These are phyloP conservation scores for Solanum rostratum DNA, from an alignment of 257 asterid species.

Conservation along the genomic window DNA sequence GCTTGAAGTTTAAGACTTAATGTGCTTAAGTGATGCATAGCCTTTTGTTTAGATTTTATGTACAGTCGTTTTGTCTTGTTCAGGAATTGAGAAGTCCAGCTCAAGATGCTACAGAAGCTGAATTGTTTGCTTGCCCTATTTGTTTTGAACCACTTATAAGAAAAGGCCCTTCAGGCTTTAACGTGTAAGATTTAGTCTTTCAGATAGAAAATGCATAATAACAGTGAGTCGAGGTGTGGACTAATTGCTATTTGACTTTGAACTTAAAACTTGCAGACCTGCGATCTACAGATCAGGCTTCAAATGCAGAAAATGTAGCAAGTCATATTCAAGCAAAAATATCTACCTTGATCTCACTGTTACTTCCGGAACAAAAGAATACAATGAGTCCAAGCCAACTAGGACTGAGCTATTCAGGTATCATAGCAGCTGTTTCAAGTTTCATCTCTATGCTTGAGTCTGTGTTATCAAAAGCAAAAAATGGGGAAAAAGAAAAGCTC, in stretches of 20 bases:
- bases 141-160: constrained; percentile 78
- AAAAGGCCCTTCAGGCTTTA: constrained; percentile 93
- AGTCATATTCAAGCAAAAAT: constrained; percentile 85
- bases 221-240: background rate
- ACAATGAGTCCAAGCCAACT: constrained; percentile 63
- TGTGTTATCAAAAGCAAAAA: background rate
- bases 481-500: background rate
- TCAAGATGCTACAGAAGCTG: constrained; percentile 26
- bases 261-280: constrained; percentile 39
- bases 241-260: background rate
- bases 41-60: background rate
- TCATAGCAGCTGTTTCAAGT: background rate
- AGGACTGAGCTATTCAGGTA: constrained; percentile 95
- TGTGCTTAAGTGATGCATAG: background rate
- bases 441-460: background rate
- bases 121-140: constrained; percentile 82
- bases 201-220: background rate
- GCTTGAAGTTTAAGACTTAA: background rate
- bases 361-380: constrained; percentile 76
- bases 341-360: constrained; percentile 85
- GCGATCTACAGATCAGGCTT: constrained; percentile 90
- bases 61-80: background rate
- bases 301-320: constrained; percentile 72
- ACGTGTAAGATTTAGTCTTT: constrained; percentile 49
- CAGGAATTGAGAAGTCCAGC: constrained; percentile 42